Conservation (phyloP, 441 rosid genomes). For the Omphalea diandra region DNA sequence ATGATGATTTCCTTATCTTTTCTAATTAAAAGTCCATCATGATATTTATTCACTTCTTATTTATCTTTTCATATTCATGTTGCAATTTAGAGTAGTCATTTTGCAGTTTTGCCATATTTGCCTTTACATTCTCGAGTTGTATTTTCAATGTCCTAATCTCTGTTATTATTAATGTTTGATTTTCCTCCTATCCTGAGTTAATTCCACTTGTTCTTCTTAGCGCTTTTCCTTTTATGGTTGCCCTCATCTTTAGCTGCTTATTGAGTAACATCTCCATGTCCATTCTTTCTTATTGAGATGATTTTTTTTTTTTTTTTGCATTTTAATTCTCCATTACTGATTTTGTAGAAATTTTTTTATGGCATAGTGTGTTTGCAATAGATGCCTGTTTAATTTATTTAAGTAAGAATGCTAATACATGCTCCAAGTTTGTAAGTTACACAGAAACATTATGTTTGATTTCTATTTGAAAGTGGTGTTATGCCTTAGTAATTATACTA, state of each 20-base stretch:
- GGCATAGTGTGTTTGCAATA: conserved; percentile 8
- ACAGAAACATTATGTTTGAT: background rate
- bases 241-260: conserved; percentile 67
- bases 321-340: no score
- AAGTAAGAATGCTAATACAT: background rate
- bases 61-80: conserved; percentile 43
- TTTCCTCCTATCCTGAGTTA: conserved; percentile 40
- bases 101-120: conserved; percentile 55
- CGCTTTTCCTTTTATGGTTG: conserved; percentile 51
- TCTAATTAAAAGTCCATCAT: conserved; percentile 39
- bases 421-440: background rate
- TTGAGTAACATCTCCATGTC: conserved; percentile 53
- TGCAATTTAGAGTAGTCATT: conserved; percentile 56
- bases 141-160: conserved; percentile 46
- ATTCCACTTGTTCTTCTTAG: conserved; percentile 33
- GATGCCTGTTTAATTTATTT: background rate
- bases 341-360: no score
- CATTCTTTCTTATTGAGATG: no score
- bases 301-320: no score
- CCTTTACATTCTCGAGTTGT: conserved; percentile 53
- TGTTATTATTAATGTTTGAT: conserved; percentile 34
- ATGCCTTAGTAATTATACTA: background rate
- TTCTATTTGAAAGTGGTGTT: background rate
- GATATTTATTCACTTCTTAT: conserved; percentile 39
- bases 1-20: conserved; percentile 42